Conservation (phyloP, 2,329 filamentous ascomycete species). For the Colletotrichum spaethianum region DNA sequence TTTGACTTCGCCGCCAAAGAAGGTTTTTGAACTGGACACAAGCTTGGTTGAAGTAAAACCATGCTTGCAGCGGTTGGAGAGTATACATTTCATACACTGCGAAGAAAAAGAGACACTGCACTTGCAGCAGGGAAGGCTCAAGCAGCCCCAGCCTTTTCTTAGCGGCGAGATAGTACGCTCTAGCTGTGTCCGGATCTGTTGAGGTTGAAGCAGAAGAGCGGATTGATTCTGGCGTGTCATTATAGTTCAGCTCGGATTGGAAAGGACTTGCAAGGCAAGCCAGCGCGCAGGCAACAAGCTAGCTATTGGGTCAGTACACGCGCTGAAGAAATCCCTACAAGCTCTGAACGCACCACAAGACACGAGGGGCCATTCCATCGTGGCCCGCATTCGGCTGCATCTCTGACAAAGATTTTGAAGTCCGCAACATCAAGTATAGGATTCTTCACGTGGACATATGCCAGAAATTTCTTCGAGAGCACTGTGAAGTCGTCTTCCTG, state of each 20-base stretch:
- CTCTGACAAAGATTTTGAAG: constrained; percentile 42
- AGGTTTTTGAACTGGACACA: constrained; percentile 46
- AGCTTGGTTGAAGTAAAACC: constrained; percentile 50
- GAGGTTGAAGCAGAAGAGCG: constrained; percentile 6
- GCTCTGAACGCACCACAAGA: constrained; percentile 47
- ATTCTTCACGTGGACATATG: constrained; percentile 52
- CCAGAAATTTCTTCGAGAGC: constrained; percentile 48
- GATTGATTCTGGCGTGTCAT: constrained; percentile 21
- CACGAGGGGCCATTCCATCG: constrained; percentile 49
- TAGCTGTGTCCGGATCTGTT: constrained; percentile 25
- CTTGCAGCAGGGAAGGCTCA: constrained; percentile 46
- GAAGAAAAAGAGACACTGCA: constrained; percentile 50
- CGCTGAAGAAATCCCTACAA: no score
- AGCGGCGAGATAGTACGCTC: constrained; percentile 48
- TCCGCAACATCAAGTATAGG: constrained; percentile 48
- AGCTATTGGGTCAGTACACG: neutral
- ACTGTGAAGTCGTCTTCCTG: constrained; percentile 47
- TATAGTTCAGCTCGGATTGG: constrained; percentile 25
- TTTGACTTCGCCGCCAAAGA: constrained; percentile 29
- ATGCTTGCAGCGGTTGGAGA: constrained; percentile 49
- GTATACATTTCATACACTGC: constrained; percentile 53
- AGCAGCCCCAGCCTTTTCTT: constrained; percentile 50
- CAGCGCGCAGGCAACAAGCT: constrained; percentile 51
- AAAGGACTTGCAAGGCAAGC: constrained; percentile 47
- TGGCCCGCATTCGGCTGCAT: constrained; percentile 46